Percentiles rank a stretch among this genome's conserved stretches.
phyloP scores from a whole-genome alignment of 2,329 filamentous ascomycete species.

The Coleophoma cylindrospora region DNA sequence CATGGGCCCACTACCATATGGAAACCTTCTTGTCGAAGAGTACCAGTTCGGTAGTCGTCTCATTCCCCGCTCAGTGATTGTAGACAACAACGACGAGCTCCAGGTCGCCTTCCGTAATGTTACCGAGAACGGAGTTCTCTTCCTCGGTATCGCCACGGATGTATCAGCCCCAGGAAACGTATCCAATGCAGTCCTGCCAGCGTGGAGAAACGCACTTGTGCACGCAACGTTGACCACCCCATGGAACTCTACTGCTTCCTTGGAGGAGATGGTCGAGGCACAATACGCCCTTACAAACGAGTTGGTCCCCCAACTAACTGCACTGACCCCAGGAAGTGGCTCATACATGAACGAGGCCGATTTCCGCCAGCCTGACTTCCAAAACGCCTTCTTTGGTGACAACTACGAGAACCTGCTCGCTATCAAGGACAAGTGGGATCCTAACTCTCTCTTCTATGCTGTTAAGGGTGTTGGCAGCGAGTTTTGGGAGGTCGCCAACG shows the following conservation, averaged over 20 bases:
- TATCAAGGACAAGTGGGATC: constrained; percentile 46
- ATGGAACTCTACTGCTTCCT: constrained; percentile 10
- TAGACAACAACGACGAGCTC: neutral
- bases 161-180: neutral
- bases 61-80: neutral
- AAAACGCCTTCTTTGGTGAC: constrained; percentile 36
- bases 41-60: neutral
- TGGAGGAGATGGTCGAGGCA: constrained; percentile 16
- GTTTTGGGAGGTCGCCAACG: constrained; percentile 31
- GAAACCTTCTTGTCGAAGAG: neutral
- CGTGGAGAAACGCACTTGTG: constrained; percentile 9
- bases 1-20: neutral
- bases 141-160: neutral
- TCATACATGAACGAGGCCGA: constrained; percentile 40
- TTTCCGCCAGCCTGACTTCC: constrained; percentile 33
- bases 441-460: constrained; percentile 38
- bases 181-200: constrained; percentile 8
- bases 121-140: neutral
- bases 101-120: neutral
- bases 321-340: constrained; percentile 32
- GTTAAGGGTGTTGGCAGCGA: constrained; percentile 44
- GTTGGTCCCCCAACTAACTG: constrained; percentile 20
- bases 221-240: neutral
- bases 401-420: constrained; percentile 35
- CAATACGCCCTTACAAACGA: constrained; percentile 25